phyloP scores from a whole-genome alignment of 1,284 basidiomycete species.

The Tilletia horrida region DNA sequence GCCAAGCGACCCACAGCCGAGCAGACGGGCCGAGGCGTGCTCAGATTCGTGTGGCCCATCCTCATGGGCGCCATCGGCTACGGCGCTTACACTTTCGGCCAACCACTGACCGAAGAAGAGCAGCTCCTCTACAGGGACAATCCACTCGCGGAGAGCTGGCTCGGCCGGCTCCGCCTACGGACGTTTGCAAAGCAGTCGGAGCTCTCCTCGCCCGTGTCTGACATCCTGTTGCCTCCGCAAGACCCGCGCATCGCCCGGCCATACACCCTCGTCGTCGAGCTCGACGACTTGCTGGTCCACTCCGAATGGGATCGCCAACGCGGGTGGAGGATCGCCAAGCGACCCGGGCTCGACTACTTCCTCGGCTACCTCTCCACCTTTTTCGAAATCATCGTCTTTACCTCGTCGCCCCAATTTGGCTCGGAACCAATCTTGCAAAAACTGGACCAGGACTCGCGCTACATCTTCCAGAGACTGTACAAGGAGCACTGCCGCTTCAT shows the following conservation, averaged over 20 bases:
- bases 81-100: slow-evolving; percentile 26
- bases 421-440: slow-evolving; percentile 86
- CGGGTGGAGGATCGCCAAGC: slow-evolving; percentile 60
- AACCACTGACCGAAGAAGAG: slow-evolving; percentile 26
- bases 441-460: slow-evolving; percentile 88
- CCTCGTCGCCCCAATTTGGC: slow-evolving; percentile 82
- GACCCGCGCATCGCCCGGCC: slow-evolving; percentile 65
- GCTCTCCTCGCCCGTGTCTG: slow-evolving; percentile 68
- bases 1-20: slow-evolving; percentile 11
- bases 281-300: slow-evolving; percentile 87
- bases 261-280: slow-evolving; percentile 83
- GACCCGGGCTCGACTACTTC: slow-evolving; percentile 97
- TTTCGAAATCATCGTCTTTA: slow-evolving; percentile 96
- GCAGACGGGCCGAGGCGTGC: slow-evolving; percentile 6
- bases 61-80: slow-evolving; percentile 15
- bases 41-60: neutral
- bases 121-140: slow-evolving; percentile 24
- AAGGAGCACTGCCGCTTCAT: slow-evolving; percentile 62
- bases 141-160: slow-evolving; percentile 28
- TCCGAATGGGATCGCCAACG: slow-evolving; percentile 69
- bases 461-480: slow-evolving; percentile 83
- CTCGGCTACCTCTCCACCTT: slow-evolving; percentile 93
- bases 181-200: slow-evolving; percentile 38
- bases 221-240: slow-evolving; percentile 83
- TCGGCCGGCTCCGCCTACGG: slow-evolving; percentile 45